Evolutionary conservation across 2,329 filamentous ascomycete species (phyloP), one percentile per base, ranked within the genome.

Genomic region (Colletotrichum limetticola): DNA sequence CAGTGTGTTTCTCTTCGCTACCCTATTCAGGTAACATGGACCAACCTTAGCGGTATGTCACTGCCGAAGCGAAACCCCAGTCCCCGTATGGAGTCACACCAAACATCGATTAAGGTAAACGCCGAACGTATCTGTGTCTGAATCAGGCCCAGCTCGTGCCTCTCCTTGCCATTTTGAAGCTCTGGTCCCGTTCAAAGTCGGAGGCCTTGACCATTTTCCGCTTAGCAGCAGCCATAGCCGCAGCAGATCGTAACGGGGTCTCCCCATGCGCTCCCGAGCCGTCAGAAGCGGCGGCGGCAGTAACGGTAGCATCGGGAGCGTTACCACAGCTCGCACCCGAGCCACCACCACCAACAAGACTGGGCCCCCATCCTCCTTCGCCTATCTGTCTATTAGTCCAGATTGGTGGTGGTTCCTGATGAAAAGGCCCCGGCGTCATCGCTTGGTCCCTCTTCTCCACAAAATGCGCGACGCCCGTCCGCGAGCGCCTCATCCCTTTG

Each of bases 381-480:
- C 42, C 42, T 8, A 14, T 26, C 26, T 46, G 24, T 42, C 32
- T 19, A 26, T 59, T 19, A n/a, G 42, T 46, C 19, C 42, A 19
- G 19, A n/a, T 19, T n/a, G 19, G 42, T 46, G 42, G 16, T 46
- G 42, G 35, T 69, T 22, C 66, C 58, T 52, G 55, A 32, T 22
- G 61, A 5, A n/a, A 42, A 53, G 70, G 60, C 26, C 66, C 49
- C 56, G 69, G 70, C 60, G 66, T 49, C 19, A 35, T 35, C 66
- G 70, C 70, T 70, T 58, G 67, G 70, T 53, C 56, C 65, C 52
- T 59, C 30, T 42, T 42, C 58, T 63, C 53, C 59, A 26, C 66
- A 35, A 26, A 28, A 72, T 65, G 55, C 55, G 56, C 66, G 56
- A 72, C 70, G 69, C 53, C 65, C 69, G 70, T 72, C 32, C 66